Evolutionary conservation across 192 early-diverging fungal species (phyloP).

Genomic region (Rhizophagus sp.): DNA sequence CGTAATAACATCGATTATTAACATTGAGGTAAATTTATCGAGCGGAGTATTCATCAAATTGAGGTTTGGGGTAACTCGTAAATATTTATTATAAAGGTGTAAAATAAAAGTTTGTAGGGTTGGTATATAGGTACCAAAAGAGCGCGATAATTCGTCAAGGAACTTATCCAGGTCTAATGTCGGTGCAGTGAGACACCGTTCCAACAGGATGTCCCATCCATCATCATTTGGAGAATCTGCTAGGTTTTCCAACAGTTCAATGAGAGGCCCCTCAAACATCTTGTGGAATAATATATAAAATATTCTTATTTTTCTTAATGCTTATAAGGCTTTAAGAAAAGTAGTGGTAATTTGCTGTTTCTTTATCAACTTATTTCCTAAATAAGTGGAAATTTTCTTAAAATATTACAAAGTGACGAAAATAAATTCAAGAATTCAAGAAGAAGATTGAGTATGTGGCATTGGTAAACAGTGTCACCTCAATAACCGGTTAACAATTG

Average conservation of each 20-base stretch:
- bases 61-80: too few relatives aligned
- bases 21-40: background rate
- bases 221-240: background rate
- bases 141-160: background rate
- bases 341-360: too few relatives aligned
- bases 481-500: too few relatives aligned
- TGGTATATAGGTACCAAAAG: background rate
- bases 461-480: too few relatives aligned
- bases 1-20: background rate
- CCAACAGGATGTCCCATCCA: background rate
- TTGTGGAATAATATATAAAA: too few relatives aligned
- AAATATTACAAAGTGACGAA: too few relatives aligned
- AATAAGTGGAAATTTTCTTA: too few relatives aligned
- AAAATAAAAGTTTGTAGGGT: background rate
- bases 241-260: conserved; percentile 11
- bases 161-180: background rate
- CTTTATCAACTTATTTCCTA: too few relatives aligned
- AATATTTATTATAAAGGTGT: background rate
- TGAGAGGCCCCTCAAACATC: background rate
- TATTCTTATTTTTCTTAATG: too few relatives aligned
- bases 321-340: too few relatives aligned
- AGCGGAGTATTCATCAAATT: background rate
- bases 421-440: too few relatives aligned
- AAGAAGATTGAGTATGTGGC: too few relatives aligned
- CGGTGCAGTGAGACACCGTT: background rate